Evolutionary conservation across 2,329 filamentous ascomycete species (phyloP).

Genomic region (Diaporthe sp.): DNA sequence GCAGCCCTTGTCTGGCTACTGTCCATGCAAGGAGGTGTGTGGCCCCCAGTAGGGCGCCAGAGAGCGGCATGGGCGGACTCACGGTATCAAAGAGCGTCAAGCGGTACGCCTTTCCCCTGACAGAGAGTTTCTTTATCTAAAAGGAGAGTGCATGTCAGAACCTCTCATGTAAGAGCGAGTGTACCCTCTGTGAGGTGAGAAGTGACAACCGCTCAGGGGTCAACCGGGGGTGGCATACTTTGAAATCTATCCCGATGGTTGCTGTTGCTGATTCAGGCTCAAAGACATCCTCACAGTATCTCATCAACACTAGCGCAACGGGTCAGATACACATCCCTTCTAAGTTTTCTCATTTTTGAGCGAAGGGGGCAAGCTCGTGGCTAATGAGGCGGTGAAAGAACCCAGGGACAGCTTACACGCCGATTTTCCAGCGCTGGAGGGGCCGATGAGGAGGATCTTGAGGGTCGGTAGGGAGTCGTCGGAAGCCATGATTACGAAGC

Average conservation of each 20-base stretch:
- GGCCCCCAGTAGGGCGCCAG: not conserved
- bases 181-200: not conserved
- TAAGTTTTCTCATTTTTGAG: not conserved
- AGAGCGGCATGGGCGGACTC: constrained; percentile 41
- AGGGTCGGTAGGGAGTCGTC: constrained; percentile 63
- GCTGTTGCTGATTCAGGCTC: constrained; percentile 67
- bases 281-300: constrained; percentile 71
- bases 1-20: not conserved
- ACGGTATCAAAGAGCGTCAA: constrained; percentile 67
- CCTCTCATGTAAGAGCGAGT: not conserved
- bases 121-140: constrained; percentile 66
- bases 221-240: constrained; percentile 52
- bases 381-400: constrained; percentile 3
- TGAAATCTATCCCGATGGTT: constrained; percentile 71
- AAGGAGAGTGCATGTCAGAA: constrained; percentile 18
- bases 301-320: constrained; percentile 59
- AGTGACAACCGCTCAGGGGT: not conserved
- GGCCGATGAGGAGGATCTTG: constrained; percentile 69
- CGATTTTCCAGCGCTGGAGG: constrained; percentile 69
- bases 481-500: constrained; percentile 54
- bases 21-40: not conserved
- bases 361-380: not conserved
- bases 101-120: constrained; percentile 65
- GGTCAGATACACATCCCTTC: not conserved
- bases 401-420: constrained; percentile 57